A percentile compares a stretch with the other conserved stretches of the same genome.
Conservation (phyloP, 2,329 filamentous ascomycete species). For the Bipolaris bicolor region DNA sequence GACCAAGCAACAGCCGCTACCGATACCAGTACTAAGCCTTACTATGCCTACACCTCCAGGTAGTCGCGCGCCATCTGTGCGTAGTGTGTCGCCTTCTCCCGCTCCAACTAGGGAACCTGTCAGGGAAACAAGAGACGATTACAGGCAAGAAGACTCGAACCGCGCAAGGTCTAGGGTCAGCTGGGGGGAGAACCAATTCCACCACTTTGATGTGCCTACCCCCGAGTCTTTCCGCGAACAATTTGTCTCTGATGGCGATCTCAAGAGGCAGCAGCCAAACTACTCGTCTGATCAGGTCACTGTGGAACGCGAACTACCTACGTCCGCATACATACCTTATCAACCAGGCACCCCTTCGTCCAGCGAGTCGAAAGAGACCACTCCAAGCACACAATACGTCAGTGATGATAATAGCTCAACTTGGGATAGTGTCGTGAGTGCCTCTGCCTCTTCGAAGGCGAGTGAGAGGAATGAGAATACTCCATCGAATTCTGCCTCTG, state of each 20-base stretch:
- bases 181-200: conserved; percentile 57
- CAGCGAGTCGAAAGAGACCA: conserved; percentile 28
- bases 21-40: conserved; percentile 61
- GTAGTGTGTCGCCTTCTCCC: conserved; percentile 43
- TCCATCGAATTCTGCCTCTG: conserved; percentile 32
- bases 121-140: conserved; percentile 27
- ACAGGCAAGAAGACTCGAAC: conserved; percentile 32
- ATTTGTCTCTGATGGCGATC: conserved; percentile 42
- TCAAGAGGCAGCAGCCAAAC: conserved; percentile 30
- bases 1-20: conserved; percentile 45
- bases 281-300: conserved; percentile 48
- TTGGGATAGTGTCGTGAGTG: conserved; percentile 30
- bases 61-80: conserved; percentile 51
- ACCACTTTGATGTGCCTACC: conserved; percentile 55
- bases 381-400: conserved; percentile 40
- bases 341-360: conserved; percentile 31
- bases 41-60: conserved; percentile 65
- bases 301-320: conserved; percentile 46
- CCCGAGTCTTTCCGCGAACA: conserved; percentile 52
- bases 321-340: conserved; percentile 40
- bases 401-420: conserved; percentile 33
- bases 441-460: conserved; percentile 38
- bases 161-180: conserved; percentile 49
- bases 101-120: conserved; percentile 44
- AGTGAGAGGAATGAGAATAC: conserved; percentile 43